Evolutionary conservation across 2,329 filamentous ascomycete genomes (phyloP), one percentile per base, ranked within the genome.

Genomic region (Sarocladiaceae sp.): DNA sequence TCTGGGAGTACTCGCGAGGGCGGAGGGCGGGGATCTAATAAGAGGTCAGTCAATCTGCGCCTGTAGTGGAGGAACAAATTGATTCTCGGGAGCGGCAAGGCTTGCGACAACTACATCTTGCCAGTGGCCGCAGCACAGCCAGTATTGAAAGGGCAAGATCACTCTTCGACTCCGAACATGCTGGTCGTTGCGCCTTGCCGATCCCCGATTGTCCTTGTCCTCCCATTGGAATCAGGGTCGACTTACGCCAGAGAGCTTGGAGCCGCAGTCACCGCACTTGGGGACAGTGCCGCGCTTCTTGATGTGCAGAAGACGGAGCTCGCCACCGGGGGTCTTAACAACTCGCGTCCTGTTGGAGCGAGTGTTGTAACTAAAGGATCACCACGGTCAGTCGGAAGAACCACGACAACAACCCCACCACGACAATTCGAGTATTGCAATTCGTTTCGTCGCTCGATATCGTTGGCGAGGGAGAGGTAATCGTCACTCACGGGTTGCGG

Each of bases 181-280:
- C n/a, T n/a, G n/a, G n/a, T n/a, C n/a, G n/a, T n/a, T n/a, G n/a
- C 18, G 47, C 31, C 47, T 37, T 36, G 29, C 47, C 47, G 17
- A 42, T 20, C 10, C 3, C 12, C 29, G 8, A 10, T 22, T 23
- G n/a, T 29, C 20, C 17, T 8, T 7, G 23, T 50, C 42, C 22
- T 35, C 40, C 50, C 10, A 12, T 33, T 26, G 17, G n/a, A 22
- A 25, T 11, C 17, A 12, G 31, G 53, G 44, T 55, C 52, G 48
- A 95, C 91, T 88, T 90, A 99, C 92, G 77, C 94, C 94, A 72
- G 90, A 85, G 70, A 99, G 88, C 83, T 97, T 97, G 80, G 84
- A 85, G 71, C 94, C 94, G 73, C 95, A 99, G 84, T 99, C 94
- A 84, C 95, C 90, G 75, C 94, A 99, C 84, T 99, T 99, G 72